These are phyloP conservation scores for Diplotaxis tenuifolia DNA, from an alignment of 345 rosid genomes.

Conservation along the genomic window DNA sequence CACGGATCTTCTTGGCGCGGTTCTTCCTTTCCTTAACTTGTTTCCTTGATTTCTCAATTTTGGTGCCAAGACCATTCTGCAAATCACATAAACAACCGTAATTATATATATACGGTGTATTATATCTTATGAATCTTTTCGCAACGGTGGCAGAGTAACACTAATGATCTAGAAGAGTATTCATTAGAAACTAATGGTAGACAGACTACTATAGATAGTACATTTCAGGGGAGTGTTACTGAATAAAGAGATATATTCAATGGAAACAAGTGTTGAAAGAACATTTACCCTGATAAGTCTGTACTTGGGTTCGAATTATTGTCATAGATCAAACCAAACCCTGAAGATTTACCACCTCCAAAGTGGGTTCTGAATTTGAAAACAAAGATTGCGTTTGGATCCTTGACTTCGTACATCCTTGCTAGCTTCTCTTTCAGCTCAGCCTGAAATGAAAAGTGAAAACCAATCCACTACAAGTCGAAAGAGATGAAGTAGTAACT, in stretches of 20 bases:
- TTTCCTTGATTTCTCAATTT: constrained; percentile 92
- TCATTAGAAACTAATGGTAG: not conserved
- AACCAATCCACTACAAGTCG: too few relatives aligned
- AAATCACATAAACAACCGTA: constrained; percentile 7
- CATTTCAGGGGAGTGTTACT: too few relatives aligned
- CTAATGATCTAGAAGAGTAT: not conserved
- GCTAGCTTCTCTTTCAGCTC: constrained; percentile 87
- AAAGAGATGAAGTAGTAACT: too few relatives aligned
- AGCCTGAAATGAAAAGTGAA: constrained; percentile 38
- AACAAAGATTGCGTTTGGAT: constrained; percentile 82
- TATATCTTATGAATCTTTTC: not conserved
- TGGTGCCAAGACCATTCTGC: constrained; percentile 92
- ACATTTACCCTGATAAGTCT: constrained; percentile 85
- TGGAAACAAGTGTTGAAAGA: not conserved
- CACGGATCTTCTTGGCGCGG: constrained; percentile 90
- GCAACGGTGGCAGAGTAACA: not conserved
- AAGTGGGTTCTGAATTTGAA: constrained; percentile 95
- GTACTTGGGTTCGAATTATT: constrained; percentile 94
- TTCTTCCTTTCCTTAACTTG: constrained; percentile 95
- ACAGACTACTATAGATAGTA: not conserved
- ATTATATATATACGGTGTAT: not conserved
- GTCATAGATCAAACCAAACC: constrained; percentile 93
- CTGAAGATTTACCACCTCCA: constrained; percentile 98
- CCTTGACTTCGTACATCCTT: constrained; percentile 83
- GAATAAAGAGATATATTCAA: not conserved